phyloP scores from a whole-genome alignment of 805 yeast genomes.

The Candida golubevii region DNA sequence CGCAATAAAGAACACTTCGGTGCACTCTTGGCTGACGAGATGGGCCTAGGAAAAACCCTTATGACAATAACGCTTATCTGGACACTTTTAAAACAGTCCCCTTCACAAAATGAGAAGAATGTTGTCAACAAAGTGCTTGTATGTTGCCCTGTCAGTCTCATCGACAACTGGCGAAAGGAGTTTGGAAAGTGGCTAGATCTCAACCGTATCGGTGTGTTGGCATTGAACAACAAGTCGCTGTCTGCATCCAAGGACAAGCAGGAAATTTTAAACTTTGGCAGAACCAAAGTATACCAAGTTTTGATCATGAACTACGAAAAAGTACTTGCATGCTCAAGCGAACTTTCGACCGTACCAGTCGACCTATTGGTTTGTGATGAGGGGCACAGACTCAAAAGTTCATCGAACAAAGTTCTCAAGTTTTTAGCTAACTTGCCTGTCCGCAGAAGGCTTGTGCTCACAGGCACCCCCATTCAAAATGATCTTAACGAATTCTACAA shows the following conservation, averaged over 20 bases:
- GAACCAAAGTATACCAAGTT: conserved; percentile 73
- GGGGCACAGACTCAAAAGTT: conserved; percentile 84
- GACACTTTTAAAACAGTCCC: conserved; percentile 73
- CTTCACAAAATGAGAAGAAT: conserved; percentile 30
- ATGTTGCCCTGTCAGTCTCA: conserved; percentile 88
- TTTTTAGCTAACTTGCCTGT: conserved; percentile 55
- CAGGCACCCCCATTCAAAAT: conserved; percentile 94
- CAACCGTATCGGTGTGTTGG: conserved; percentile 61
- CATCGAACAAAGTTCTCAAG: conserved; percentile 65
- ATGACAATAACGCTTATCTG: conserved; percentile 81
- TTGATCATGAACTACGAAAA: conserved; percentile 87
- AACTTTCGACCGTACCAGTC: conserved; percentile 42
- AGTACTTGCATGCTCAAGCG: conserved; percentile 49
- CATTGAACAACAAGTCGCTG: conserved; percentile 45
- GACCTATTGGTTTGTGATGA: conserved; percentile 90
- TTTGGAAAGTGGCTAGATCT: conserved; percentile 83
- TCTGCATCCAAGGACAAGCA: conserved; percentile 51
- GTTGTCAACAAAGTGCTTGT: conserved; percentile 59
- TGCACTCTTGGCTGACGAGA: conserved; percentile 89
- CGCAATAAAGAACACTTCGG: conserved; percentile 53
- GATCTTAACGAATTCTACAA: conserved; percentile 80
- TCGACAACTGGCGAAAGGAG: conserved; percentile 84
- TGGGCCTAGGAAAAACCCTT: conserved; percentile 88
- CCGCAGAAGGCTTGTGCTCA: conserved; percentile 56
- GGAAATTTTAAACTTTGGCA: conserved; percentile 57